Evolutionary conservation across 805 yeast genomes (phyloP), one percentile per base, ranked within the genome.

Genomic region (Myxozyma monticola): DNA sequence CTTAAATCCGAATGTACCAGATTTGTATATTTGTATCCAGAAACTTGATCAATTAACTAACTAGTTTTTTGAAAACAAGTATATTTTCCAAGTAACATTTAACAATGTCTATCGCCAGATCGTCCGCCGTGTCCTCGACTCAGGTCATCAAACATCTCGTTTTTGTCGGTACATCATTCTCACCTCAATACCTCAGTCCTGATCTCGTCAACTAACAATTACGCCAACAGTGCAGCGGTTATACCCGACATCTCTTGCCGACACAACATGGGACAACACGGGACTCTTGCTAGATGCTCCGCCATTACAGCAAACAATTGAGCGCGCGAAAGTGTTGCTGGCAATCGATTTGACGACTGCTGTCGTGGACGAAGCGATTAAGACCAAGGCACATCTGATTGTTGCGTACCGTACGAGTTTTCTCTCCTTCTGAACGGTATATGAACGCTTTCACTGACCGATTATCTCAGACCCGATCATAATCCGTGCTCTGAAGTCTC

Each of bases 231-330:
- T 91, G 51, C 87, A 88, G 64, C 81, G 78, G 57, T 71, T 82
- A n/a, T 93, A 86, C 63, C 99, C 99, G 1, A 66, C 78, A 14
- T 78, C 77, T 38, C 76, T 85, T 52, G 97, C 98, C 0, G 98
- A 91, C 62, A 73, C 76, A 18, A 68, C 89, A 2, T 93, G 99
- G 99, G 99, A 93, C 64, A 93, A 93, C 67, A 90, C 96, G 0
- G 99, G 99, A 0, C 73, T 93, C 29, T 68, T 93, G 38, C 84
- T 93, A 8, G 96, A 90, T 62, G 34, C 65, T 70, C 91, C 30
- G 69, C 80, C 9, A 37, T 48, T 18, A 50, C 41, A 3, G 45
- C 47, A 22, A 35, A 22, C 49, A 4, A 48, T 28, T 2, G 61
- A 59, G 15, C 52, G 57, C n/a, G 59, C 71, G 35, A 68, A 67